Percentiles rank a stretch among this genome's conserved stretches.
Conservation (phyloP, 441 rosid species). For the Populus trichocarpa region DNA sequence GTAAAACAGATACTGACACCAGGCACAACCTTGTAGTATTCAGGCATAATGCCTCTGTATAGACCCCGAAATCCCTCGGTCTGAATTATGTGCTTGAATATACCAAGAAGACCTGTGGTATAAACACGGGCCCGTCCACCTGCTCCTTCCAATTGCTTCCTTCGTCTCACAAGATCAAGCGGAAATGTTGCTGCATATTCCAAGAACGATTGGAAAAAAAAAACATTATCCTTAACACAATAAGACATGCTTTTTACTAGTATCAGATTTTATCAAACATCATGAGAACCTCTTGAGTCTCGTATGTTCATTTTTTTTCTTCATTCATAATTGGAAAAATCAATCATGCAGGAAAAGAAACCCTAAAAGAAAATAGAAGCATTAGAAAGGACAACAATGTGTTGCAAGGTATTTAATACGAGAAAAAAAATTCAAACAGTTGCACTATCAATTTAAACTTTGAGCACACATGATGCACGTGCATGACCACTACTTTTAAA, state of each 20-base stretch:
- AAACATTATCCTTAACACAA: neutral
- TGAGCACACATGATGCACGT: neutral
- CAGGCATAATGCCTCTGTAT: conserved; percentile 92
- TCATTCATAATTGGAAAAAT: neutral
- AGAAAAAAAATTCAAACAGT: neutral
- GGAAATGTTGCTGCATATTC: conserved; percentile 80
- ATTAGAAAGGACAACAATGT: neutral
- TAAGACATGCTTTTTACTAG: neutral
- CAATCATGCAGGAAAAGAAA: neutral
- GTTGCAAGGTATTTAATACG: neutral
- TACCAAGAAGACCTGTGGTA: conserved; percentile 70
- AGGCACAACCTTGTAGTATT: conserved; percentile 93
- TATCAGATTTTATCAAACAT: neutral
- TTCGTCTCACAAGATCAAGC: conserved; percentile 81
- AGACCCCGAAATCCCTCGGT: conserved; percentile 23
- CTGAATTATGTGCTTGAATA: conserved; percentile 60
- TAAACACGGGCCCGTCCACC: conserved; percentile 82
- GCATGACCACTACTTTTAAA: neutral
- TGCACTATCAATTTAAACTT: no score
- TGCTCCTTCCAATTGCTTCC: conserved; percentile 92
- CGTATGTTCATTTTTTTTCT: neutral
- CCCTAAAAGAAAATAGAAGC: neutral
- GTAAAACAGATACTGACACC: conserved; percentile 91
- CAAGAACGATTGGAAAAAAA: conserved; percentile 5
- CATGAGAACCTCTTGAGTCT: neutral